Conservation (phyloP, 2,329 filamentous ascomycete genomes). For the Stachybotrys echinatus region DNA sequence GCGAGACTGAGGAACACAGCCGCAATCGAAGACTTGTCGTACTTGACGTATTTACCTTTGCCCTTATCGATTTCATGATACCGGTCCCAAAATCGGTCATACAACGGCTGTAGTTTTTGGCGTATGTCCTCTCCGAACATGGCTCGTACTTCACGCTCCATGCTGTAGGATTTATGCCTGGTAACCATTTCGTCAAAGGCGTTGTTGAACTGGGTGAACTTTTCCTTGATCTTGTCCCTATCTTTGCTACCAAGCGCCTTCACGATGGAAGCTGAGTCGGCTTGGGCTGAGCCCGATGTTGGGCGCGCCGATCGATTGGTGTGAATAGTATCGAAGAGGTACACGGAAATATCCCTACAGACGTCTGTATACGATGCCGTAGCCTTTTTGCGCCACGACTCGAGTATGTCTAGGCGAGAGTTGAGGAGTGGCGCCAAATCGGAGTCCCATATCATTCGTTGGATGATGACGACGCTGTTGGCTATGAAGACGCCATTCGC, state of each 20-base stretch:
- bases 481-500: slow-evolving; percentile 84
- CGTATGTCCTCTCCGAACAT: slow-evolving; percentile 81
- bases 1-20: slow-evolving; percentile 52
- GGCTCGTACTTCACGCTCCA: slow-evolving; percentile 85
- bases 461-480: slow-evolving; percentile 79
- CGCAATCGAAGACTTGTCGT: slow-evolving; percentile 80
- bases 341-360: slow-evolving; percentile 81
- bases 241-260: slow-evolving; percentile 84
- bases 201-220: slow-evolving; percentile 87
- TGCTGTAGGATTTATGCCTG: slow-evolving; percentile 75
- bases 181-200: slow-evolving; percentile 84
- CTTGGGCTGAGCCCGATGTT: slow-evolving; percentile 54
- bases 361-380: slow-evolving; percentile 75
- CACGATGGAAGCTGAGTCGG: slow-evolving; percentile 79
- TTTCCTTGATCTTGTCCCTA: slow-evolving; percentile 92
- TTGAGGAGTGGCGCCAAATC: slow-evolving; percentile 71
- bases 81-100: slow-evolving; percentile 91
- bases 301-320: slow-evolving; percentile 73
- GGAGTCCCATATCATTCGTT: slow-evolving; percentile 76
- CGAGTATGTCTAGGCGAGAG: slow-evolving; percentile 60
- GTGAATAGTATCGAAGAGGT: slow-evolving; percentile 87
- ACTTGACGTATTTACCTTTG: slow-evolving; percentile 97
- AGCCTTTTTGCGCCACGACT: slow-evolving; percentile 83
- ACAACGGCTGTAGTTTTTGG: slow-evolving; percentile 87
- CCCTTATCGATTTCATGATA: slow-evolving; percentile 98